Base-by-base conservation (phyloP, 768 basidiomycete genomes). In the Lactifluus hygrophoroides region DNA sequence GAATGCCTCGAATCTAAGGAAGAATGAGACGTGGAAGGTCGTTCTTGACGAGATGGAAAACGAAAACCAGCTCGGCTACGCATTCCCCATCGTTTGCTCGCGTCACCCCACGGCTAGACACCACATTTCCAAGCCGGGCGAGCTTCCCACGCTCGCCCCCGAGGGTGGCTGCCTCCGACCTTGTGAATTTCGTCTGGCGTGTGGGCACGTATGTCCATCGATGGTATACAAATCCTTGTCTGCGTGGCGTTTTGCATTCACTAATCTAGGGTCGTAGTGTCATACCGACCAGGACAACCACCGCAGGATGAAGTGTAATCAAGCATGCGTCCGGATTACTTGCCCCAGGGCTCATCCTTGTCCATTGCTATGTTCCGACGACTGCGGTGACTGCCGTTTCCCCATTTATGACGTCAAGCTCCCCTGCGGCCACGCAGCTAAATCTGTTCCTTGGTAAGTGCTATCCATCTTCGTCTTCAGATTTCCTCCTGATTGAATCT, bases 31-130 rank as follows among this genome's bases (percentile, higher is more conserved):
- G 70, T 90, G 87, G 88, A 68, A 66, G 0, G 70, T 67, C 0
- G 73, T 88, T 14, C 69, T 86, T 1, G 75, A 82, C n/a, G 77
- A 84, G 63, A 71, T 90, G 43, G 77, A 82, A 35, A 64, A 62
- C 2, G 64, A 72, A 14, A 77, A 75, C n/a, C 64, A 63, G 37
- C n/a, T 64, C 2, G 43, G 47, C 13, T 38, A 27, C 34, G 57
- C 40, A 3, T 30, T 64, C 13, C 57, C 61, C 2, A 51, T 59
- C n/a, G 30, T 58, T 17, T 64, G 63, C 27, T 32, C 63, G 10
- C 63, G 63, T 19, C 63, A 64, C n/a, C 57, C 61, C 9, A 21
- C 35, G 4, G 10, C 35, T 16, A 49, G 1, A 35, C 48, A 28
- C 27, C 21, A 4, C 1, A 35, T 64, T 37, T 52, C 63, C 3